Evolutionary conservation across 2,329 filamentous ascomycete species (phyloP).

Genomic region (Alternaria infectoria): DNA sequence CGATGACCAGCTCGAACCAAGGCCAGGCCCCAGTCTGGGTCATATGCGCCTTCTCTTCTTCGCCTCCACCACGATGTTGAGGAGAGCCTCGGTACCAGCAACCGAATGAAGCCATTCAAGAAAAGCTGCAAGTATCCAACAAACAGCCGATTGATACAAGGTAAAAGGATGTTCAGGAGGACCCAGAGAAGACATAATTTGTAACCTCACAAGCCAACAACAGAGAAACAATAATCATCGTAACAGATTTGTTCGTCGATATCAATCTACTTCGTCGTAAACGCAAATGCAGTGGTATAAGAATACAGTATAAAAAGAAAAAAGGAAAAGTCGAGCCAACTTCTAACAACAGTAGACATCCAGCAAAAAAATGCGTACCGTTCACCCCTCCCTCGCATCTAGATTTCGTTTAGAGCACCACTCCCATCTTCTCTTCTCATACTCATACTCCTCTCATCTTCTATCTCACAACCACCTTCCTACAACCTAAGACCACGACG

Average conservation of each 20-base stretch:
- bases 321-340: neutral
- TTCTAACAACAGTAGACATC: neutral
- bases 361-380: neutral
- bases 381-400: neutral
- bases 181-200: neutral
- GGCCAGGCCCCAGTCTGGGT: neutral
- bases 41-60: neutral
- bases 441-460: neutral
- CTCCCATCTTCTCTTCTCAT: neutral
- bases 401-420: neutral
- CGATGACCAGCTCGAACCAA: neutral
- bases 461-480: neutral
- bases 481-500: conserved; percentile 28
- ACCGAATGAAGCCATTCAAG: neutral
- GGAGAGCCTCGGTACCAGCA: neutral
- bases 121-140: neutral
- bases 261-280: neutral
- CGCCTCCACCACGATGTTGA: neutral
- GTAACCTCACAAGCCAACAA: neutral
- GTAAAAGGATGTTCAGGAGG: no score
- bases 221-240: neutral
- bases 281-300: neutral
- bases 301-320: neutral
- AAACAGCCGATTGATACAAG: neutral
- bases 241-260: neutral